These are phyloP conservation scores for Anethum foeniculum DNA, from an alignment of 140 eudicot genomes.

Conservation along the genomic window DNA sequence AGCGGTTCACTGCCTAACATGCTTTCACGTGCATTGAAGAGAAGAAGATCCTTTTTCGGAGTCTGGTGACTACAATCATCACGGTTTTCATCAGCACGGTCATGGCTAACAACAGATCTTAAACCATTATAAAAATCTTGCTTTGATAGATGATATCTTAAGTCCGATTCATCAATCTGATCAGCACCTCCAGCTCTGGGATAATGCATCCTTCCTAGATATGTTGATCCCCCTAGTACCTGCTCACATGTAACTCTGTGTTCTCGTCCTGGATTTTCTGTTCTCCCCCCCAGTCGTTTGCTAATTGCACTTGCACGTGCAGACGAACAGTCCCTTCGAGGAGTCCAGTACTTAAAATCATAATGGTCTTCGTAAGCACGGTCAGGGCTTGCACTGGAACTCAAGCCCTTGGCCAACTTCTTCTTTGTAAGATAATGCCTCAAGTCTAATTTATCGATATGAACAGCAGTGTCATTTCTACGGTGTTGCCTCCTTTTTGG, in stretches of 20 bases:
- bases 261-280: slow-evolving; percentile 39
- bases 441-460: slow-evolving; percentile 34
- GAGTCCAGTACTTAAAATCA: slow-evolving; percentile 27
- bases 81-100: slow-evolving; percentile 23
- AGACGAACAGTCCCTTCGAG: slow-evolving; percentile 37
- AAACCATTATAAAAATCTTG: slow-evolving; percentile 46
- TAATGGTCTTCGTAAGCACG: slow-evolving; percentile 26
- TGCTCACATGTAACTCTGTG: not conserved
- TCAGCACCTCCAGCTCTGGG: slow-evolving; percentile 11
- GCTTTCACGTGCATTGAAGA: slow-evolving; percentile 28
- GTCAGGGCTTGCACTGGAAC: slow-evolving; percentile 47
- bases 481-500: slow-evolving; percentile 30
- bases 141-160: slow-evolving; percentile 52
- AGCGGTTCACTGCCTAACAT: slow-evolving; percentile 51
- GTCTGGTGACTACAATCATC: slow-evolving; percentile 32
- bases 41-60: slow-evolving; percentile 36
- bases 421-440: slow-evolving; percentile 58
- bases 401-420: slow-evolving; percentile 43
- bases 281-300: slow-evolving; percentile 68
- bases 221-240: not conserved
- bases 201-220: not conserved
- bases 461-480: slow-evolving; percentile 34
- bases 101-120: slow-evolving; percentile 51
- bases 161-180: slow-evolving; percentile 27
- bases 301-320: slow-evolving; percentile 38